Conservation (phyloP, 805 yeast species). For the Pichia cephalocereana region DNA sequence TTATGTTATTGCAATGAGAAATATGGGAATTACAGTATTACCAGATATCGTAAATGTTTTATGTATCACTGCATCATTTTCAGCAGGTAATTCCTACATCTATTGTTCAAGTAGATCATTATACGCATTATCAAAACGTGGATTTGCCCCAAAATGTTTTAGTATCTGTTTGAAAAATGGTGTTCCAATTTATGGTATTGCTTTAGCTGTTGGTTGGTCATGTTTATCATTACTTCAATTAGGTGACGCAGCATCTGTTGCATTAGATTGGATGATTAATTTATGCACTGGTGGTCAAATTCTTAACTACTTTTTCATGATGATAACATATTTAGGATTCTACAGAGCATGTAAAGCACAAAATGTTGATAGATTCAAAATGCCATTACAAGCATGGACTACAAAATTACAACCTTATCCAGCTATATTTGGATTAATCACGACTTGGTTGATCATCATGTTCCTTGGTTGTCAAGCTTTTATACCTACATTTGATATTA, state of each 20-base stretch:
- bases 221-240: slow-evolving; percentile 29
- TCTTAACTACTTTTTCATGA: slow-evolving; percentile 23
- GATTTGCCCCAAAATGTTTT: slow-evolving; percentile 65
- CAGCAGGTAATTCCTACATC: slow-evolving; percentile 78
- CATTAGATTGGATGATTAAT: slow-evolving; percentile 26
- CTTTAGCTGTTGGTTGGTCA: slow-evolving; percentile 24
- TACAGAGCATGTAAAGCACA: slow-evolving; percentile 54
- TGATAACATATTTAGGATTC: slow-evolving; percentile 51
- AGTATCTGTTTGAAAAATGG: slow-evolving; percentile 55
- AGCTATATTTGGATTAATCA: slow-evolving; percentile 19
- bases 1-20: slow-evolving; percentile 74
- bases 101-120: slow-evolving; percentile 62
- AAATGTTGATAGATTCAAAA: slow-evolving; percentile 33
- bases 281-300: slow-evolving; percentile 24
- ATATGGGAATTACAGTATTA: slow-evolving; percentile 53
- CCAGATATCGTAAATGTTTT: slow-evolving; percentile 77
- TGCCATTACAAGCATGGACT: slow-evolving; percentile 43
- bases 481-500: slow-evolving; percentile 28
- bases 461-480: slow-evolving; percentile 34
- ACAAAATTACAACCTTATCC: slow-evolving; percentile 31
- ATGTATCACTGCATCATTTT: slow-evolving; percentile 63
- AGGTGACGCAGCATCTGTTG: slow-evolving; percentile 21
- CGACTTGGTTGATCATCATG: slow-evolving; percentile 28
- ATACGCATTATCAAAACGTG: slow-evolving; percentile 61
- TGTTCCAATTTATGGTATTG: slow-evolving; percentile 32